These are phyloP conservation scores for Thamnidium elegans DNA, from an alignment of 192 early-diverging fungal genomes.

Conservation along the genomic window DNA sequence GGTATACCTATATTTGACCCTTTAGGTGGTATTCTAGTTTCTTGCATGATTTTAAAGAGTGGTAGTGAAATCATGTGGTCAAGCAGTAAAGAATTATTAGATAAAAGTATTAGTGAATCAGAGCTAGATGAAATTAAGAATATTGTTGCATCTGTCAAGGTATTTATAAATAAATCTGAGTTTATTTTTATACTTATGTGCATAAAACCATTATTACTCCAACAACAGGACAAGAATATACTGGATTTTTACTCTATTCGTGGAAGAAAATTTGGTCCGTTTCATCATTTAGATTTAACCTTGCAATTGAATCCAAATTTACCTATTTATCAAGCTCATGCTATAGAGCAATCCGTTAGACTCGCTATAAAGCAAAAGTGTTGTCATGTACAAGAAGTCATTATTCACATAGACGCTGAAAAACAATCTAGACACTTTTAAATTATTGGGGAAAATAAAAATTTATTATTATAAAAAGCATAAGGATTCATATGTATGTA, in stretches of 20 bases:
- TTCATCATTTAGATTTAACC: conserved; percentile 50
- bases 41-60: conserved; percentile 66
- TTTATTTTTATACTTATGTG: neutral
- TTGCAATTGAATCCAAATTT: conserved; percentile 52
- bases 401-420: conserved; percentile 38
- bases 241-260: conserved; percentile 43
- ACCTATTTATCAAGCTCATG: conserved; percentile 45
- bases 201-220: neutral
- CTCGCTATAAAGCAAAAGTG: conserved; percentile 32
- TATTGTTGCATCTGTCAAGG: conserved; percentile 30
- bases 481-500: no score
- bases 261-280: conserved; percentile 58
- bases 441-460: neutral
- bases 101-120: conserved; percentile 26
- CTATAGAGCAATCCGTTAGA: conserved; percentile 37
- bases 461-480: no score
- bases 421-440: conserved; percentile 14
- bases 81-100: conserved; percentile 38
- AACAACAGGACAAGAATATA: conserved; percentile 35
- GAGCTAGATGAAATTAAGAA: conserved; percentile 31
- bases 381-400: conserved; percentile 37
- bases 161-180: neutral
- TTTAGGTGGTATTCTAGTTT: conserved; percentile 70
- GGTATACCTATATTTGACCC: conserved; percentile 75
- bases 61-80: conserved; percentile 48